Evolutionary conservation across 768 basidiomycete genomes (phyloP).

Genomic region (Termitomyces sp.): DNA sequence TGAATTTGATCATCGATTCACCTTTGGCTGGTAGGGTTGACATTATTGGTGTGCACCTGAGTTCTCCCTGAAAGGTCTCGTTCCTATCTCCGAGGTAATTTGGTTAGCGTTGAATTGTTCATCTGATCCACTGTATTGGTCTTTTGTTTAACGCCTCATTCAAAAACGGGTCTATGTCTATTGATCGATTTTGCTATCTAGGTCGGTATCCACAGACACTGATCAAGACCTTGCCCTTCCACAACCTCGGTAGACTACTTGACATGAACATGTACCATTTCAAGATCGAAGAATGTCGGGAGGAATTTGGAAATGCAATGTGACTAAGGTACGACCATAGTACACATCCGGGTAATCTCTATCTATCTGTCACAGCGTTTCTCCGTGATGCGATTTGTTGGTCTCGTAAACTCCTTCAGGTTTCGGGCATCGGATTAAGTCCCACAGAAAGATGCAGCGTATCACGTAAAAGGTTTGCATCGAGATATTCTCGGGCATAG

Average conservation of each 20-base stretch:
- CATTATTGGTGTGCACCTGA: too few species aligned
- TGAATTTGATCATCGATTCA: not conserved
- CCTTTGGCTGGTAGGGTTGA: too few species aligned
- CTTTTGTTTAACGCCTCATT: not conserved
- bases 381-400: conserved; percentile 10
- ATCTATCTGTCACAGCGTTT: not conserved
- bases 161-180: not conserved
- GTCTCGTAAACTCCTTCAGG: not conserved
- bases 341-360: too few species aligned
- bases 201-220: not conserved
- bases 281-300: not conserved
- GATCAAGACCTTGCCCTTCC: not conserved
- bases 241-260: not conserved
- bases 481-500: not conserved
- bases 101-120: not conserved
- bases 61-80: not conserved
- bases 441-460: not conserved
- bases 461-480: too few species aligned
- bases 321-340: conserved; percentile 1
- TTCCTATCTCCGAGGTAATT: not conserved
- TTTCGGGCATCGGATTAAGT: not conserved
- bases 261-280: not conserved
- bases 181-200: too few species aligned
- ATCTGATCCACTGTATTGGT: not conserved
- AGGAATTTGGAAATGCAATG: conserved; percentile 7